Base-by-base conservation (phyloP, 2,329 filamentous ascomycete species). In the Tricladium varicosporioides region DNA sequence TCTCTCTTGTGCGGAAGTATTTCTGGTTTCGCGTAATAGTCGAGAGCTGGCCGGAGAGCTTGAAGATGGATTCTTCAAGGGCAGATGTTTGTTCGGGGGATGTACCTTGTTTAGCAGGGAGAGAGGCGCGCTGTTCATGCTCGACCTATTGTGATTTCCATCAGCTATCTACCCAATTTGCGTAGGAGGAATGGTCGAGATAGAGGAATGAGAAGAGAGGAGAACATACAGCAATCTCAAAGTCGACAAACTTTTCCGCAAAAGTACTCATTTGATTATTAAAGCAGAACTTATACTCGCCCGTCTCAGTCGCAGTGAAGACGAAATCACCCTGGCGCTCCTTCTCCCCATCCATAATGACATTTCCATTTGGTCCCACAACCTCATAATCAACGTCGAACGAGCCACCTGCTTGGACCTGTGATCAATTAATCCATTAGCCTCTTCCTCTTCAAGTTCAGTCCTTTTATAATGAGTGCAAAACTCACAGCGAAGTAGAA, bases 211-310 rank as follows among this genome's bases (percentile, higher is more conserved):
- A n/a, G 18, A n/a, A 13, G 40, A n/a, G 31, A 13, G 14, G 19
- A 32, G 27, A 53, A 76, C 88, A 61, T 78, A 94, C 93, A 61
- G 92, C 84, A 71, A 99, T 96, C 77, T 99, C 94, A 70, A 99
- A 97, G 74, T 99, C 94, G 63, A 99, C 92, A 72, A 91, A 86
- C 78, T 99, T 99, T 77, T 99, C 94, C 52, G 92, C 88, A 72
- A 96, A 97, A 0, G 93, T 97, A 71, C 90, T 96, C 89, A 99
- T 96, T 72, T 94, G 89, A 71, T 99, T 99, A 76, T 92, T 89
- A 80, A 99, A 99, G 82, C 94, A 99, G 79, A 99, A 97, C 53
- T 86, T 85, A 78, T 97, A 97, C 70, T 97, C 93, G 64, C 94
- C 94, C 5, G 82, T 71, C 52, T 91, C 85, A 69, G 91, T 91